Evolutionary conservation across 179 eudicot genomes (phyloP).

Genomic region (Drosera spatulata): DNA sequence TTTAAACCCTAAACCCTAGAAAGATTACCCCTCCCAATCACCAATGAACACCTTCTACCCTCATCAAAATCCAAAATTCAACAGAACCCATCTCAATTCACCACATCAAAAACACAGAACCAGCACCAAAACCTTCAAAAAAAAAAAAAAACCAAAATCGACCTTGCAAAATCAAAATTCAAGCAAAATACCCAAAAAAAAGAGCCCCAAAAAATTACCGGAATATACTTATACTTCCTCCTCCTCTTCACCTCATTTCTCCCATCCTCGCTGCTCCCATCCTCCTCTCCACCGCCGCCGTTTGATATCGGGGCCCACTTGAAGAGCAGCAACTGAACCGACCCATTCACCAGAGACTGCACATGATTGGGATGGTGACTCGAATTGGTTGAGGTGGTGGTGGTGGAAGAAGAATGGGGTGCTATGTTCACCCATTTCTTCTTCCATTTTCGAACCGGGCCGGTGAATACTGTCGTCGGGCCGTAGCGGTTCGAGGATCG

Average conservation of each 20-base stretch:
- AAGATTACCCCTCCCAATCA: not conserved
- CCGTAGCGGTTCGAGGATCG: constrained; percentile 87
- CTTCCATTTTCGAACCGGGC: constrained; percentile 92
- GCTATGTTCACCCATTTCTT: constrained; percentile 65
- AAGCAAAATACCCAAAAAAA: not conserved
- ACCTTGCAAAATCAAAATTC: not conserved
- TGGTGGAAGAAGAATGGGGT: constrained; percentile 21
- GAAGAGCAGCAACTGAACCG: constrained; percentile 41
- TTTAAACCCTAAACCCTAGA: not conserved
- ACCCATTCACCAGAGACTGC: constrained; percentile 23
- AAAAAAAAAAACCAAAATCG: not conserved
- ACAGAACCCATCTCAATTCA: no score
- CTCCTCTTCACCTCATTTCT: not conserved
- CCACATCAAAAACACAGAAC: not conserved
- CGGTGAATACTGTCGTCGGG: constrained; percentile 73
- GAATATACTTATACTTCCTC: constrained; percentile 56
- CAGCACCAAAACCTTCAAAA: not conserved
- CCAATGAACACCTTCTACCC: not conserved
- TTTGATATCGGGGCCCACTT: constrained; percentile 72
- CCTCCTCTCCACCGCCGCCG: constrained; percentile 2
- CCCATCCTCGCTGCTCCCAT: not conserved
- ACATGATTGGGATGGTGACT: constrained; percentile 13
- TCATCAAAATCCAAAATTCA: not conserved
- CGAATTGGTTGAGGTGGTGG: constrained; percentile 9
- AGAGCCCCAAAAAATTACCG: constrained; percentile 27